Evolutionary conservation across 768 basidiomycete genomes (phyloP), one percentile per base, ranked within the genome.

Genomic region (Boletus rubroflammeus): DNA sequence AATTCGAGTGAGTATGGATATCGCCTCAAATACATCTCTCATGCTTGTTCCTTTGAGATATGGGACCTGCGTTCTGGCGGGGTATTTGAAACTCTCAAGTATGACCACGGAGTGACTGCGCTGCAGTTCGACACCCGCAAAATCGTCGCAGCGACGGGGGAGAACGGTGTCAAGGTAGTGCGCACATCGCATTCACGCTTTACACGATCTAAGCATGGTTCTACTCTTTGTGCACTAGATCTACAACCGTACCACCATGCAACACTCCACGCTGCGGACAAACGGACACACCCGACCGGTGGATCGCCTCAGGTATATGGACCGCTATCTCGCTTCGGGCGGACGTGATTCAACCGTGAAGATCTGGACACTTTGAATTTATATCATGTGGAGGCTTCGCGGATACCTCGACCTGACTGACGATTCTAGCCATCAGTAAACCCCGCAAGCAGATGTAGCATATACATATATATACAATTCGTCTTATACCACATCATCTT

Each of bases 51-150:
- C 41, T 44, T 40, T 35, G 52, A 96, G 93, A 91, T 97, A 55
- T 98, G 97, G 97, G 97, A 99, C 66, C 81, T 99, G 28, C 85
- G 97, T 15, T 92, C 85, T 11, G 96, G 97, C 10, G 80, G 85
- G 25, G 85, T 88, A 35, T 84, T 88, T 50, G 96, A 99, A 63
- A 90, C 91, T 6, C 83, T 98, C 61, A 82, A 85, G 60, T 97
- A 90, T 69, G 94, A 98, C 62, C 85, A 91, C 65, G 86, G 86
- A 7, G 88, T 99, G 40, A 96, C 94, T 2, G 83, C 83, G 19
- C 74, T 99, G 26, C 97, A 98, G 67, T 99, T 98, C 66, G 97
- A 99, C 70, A 86, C 86, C 21, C 81, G 97, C 19, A 98, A 98
- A 71, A 86, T 98, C 28, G 79, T 98, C 47, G 86, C 94, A 6